These are phyloP conservation scores for Mycena amicta DNA, from an alignment of 768 basidiomycete genomes.

Conservation along the genomic window DNA sequence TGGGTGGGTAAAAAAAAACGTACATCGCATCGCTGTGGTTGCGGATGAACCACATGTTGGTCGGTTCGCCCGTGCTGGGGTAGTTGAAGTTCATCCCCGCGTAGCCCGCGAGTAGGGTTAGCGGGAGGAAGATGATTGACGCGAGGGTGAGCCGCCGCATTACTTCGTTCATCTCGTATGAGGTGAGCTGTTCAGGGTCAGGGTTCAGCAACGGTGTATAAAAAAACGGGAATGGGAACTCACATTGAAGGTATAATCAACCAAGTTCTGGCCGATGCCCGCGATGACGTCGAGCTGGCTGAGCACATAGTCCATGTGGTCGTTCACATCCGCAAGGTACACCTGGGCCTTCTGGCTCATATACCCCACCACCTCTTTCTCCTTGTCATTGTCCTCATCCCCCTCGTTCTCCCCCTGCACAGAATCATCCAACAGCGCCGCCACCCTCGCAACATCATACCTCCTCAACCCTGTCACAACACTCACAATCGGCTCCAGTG, in stretches of 20 bases:
- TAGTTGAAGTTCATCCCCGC: conserved; percentile 61
- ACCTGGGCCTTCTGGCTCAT: conserved; percentile 71
- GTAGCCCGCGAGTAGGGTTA: conserved; percentile 57
- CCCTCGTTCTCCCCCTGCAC: conserved; percentile 32
- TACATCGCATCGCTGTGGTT: conserved; percentile 41
- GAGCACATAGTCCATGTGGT: conserved; percentile 76
- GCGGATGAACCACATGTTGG: conserved; percentile 48
- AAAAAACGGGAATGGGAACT: conserved; percentile 21
- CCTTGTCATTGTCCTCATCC: conserved; percentile 30
- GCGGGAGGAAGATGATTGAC: conserved; percentile 69
- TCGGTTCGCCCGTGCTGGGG: neutral
- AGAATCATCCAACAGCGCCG: conserved; percentile 49
- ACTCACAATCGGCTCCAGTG: conserved; percentile 69
- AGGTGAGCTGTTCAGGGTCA: conserved; percentile 51
- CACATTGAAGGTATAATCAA: conserved; percentile 76
- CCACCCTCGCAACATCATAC: conserved; percentile 71
- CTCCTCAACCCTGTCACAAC: conserved; percentile 68
- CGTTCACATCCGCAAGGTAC: conserved; percentile 72
- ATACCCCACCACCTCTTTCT: conserved; percentile 53
- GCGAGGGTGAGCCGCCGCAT: conserved; percentile 60
- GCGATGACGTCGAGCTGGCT: conserved; percentile 74
- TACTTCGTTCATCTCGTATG: conserved; percentile 71
- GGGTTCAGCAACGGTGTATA: neutral
- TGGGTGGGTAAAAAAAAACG: too few relatives aligned
- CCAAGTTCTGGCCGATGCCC: conserved; percentile 68